Evolutionary conservation across 148 eudicot genomes (phyloP).

Genomic region (Nepenthes mirabilis): DNA sequence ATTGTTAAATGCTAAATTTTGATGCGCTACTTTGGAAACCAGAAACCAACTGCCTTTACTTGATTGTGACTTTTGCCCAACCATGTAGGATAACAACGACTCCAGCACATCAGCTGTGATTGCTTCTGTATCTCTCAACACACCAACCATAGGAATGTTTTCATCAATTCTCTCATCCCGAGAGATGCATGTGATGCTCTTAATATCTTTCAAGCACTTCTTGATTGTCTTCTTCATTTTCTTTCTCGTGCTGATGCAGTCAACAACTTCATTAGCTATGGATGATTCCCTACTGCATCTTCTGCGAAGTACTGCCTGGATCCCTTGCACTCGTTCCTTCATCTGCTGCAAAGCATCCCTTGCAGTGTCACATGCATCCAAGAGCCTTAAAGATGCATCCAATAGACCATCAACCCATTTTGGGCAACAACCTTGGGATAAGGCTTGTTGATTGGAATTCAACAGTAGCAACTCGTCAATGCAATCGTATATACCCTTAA

Average conservation of each 20-base stretch:
- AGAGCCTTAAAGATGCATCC: constrained; percentile 16
- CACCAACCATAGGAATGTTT: background rate
- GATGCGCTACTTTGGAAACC: constrained; percentile 6
- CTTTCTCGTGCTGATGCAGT: constrained; percentile 12
- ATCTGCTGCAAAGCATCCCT: constrained; percentile 15
- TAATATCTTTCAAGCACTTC: constrained; percentile 11
- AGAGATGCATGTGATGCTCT: constrained; percentile 1
- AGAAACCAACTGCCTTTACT: constrained; percentile 10
- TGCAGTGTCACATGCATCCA: constrained; percentile 13
- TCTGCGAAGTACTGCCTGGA: constrained; percentile 23
- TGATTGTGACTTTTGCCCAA: background rate
- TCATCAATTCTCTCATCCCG: background rate
- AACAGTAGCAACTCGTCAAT: constrained; percentile 24
- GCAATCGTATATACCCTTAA: constrained; percentile 8
- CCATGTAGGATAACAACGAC: constrained; percentile 11
- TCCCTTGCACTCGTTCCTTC: constrained; percentile 12
- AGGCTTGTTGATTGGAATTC: constrained; percentile 13
- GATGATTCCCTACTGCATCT: constrained; percentile 9
- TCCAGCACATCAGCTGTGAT: constrained; percentile 6
- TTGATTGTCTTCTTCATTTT: constrained; percentile 15
- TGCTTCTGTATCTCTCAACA: constrained; percentile 12
- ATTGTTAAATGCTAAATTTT: background rate
- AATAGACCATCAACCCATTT: constrained; percentile 17
- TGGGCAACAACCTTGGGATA: constrained; percentile 4
- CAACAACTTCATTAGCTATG: constrained; percentile 11